phyloP scores from a whole-genome alignment of 345 rosid genomes.

The Lumnitzera littorea region DNA sequence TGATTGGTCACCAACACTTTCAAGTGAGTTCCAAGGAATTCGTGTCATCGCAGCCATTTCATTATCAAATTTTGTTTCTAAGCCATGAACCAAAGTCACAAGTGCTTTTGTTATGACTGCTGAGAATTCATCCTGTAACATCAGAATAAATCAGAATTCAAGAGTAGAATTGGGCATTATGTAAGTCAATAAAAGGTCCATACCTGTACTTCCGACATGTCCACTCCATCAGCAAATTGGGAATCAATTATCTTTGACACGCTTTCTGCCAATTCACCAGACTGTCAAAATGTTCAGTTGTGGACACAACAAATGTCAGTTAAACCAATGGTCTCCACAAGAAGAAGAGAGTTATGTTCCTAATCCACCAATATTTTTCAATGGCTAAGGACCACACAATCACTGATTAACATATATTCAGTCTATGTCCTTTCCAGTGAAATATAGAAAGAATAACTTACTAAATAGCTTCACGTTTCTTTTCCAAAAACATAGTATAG shows the following conservation, averaged over 20 bases:
- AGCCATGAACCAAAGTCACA: constrained; percentile 82
- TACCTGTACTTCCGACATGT: constrained; percentile 91
- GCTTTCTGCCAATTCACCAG: constrained; percentile 93
- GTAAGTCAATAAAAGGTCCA: constrained; percentile 9
- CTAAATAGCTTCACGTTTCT: no score
- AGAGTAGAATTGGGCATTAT: constrained; percentile 2
- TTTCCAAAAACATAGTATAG: no score
- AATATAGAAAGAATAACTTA: no score
- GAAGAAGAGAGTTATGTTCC: no score
- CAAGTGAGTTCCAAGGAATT: constrained; percentile 93
- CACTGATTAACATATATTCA: no score
- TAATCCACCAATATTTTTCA: no score
- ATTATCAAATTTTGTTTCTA: constrained; percentile 90
- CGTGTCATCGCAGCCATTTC: constrained; percentile 98
- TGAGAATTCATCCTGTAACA: constrained; percentile 88
- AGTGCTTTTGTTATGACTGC: constrained; percentile 86
- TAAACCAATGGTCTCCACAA: neutral
- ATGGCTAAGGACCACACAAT: no score
- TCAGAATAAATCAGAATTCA: constrained; percentile 11
- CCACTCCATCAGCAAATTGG: constrained; percentile 75
- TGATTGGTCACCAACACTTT: constrained; percentile 98
- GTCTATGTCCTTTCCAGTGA: no score
- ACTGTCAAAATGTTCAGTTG: constrained; percentile 40
- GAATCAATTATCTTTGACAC: constrained; percentile 85
- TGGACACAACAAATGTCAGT: constrained; percentile 13